phyloP scores from a whole-genome alignment of 1,139 yeast species.

The Nadsonia starkeyi-henricii region DNA sequence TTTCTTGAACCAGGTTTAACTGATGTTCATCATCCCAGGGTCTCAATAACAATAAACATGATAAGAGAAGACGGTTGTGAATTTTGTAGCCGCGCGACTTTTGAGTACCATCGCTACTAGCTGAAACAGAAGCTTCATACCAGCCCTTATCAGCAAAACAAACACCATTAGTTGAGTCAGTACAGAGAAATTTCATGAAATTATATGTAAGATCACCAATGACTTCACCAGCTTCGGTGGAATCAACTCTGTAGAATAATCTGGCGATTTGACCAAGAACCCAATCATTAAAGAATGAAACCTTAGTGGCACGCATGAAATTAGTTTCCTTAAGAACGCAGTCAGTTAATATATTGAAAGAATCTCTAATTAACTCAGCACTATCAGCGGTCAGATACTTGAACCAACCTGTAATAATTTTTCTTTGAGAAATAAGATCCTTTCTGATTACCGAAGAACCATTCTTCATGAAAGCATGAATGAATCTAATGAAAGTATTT shows the following conservation, averaged over 20 bases:
- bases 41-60: conserved; percentile 49
- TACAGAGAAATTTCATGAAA: conserved; percentile 37
- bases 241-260: conserved; percentile 31
- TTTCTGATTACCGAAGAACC: conserved; percentile 43
- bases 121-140: conserved; percentile 30
- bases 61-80: conserved; percentile 48
- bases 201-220: conserved; percentile 22
- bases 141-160: conserved; percentile 46
- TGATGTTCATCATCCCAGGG: conserved; percentile 71
- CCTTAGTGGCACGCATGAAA: conserved; percentile 56
- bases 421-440: conserved; percentile 45
- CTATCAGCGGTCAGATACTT: conserved; percentile 47
- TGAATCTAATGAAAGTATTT: conserved; percentile 43
- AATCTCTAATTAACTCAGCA: conserved; percentile 28
- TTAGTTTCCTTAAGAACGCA: conserved; percentile 44
- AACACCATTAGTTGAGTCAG: conserved; percentile 46
- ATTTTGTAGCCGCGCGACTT: conserved; percentile 7
- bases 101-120: conserved; percentile 7
- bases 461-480: conserved; percentile 37
- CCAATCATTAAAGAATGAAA: conserved; percentile 68
- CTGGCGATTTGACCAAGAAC: conserved; percentile 45
- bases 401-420: conserved; percentile 51
- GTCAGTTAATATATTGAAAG: conserved; percentile 36
- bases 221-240: conserved; percentile 16
- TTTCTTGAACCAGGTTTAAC: conserved; percentile 37